Evolutionary conservation across 164 flowering plant species (phyloP).

Genomic region (Cinnamomum chago): DNA sequence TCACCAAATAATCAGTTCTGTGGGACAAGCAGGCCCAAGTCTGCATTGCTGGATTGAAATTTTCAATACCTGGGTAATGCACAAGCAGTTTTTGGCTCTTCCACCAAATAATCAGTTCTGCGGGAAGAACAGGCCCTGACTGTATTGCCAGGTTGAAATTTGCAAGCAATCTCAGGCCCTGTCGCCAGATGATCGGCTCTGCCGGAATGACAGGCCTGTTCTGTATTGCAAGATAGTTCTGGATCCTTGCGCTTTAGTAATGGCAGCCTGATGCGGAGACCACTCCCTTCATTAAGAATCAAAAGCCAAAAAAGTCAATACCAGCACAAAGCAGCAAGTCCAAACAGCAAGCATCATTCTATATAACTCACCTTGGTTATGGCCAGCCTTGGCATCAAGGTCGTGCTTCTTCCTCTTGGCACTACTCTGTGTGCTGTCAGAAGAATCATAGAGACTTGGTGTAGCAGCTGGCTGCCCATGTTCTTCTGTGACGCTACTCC

Average conservation of each 20-base stretch:
- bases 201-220: conserved; percentile 12
- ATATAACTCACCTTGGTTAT: conserved; percentile 2
- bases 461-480: conserved; percentile 27
- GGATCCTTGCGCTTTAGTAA: conserved; percentile 27
- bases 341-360: conserved; percentile 21
- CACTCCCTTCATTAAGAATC: background rate
- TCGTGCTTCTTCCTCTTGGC: conserved; percentile 41
- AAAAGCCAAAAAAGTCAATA: background rate
- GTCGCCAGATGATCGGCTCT: background rate
- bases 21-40: background rate
- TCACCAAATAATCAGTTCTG: too few relatives aligned
- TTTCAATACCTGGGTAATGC: too few relatives aligned
- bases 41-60: too few relatives aligned
- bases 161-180: background rate
- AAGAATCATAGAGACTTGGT: conserved; percentile 30
- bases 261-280: conserved; percentile 36
- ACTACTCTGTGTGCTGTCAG: conserved; percentile 49
- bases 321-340: background rate
- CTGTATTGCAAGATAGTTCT: conserved; percentile 11
- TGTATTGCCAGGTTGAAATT: background rate
- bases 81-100: background rate
- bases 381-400: conserved; percentile 2
- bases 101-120: conserved; percentile 1
- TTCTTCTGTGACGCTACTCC: conserved; percentile 36
- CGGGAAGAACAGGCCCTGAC: conserved; percentile 10